These are phyloP conservation scores for Jamesozyma gamospora DNA, from an alignment of 805 yeast species.

Conservation along the genomic window DNA sequence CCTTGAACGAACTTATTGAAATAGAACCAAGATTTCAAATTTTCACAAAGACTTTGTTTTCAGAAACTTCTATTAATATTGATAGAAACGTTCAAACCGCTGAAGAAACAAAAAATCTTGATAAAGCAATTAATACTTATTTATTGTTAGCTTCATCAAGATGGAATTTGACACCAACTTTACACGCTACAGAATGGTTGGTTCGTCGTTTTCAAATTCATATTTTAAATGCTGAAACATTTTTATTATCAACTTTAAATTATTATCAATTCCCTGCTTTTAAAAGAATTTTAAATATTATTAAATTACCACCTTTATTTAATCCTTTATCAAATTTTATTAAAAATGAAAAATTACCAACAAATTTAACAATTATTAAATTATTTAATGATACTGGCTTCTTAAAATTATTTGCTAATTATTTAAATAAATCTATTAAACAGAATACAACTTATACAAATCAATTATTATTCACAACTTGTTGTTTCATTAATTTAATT, in stretches of 20 bases:
- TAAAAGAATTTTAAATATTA: conserved; percentile 61
- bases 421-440: conserved; percentile 35
- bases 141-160: conserved; percentile 65
- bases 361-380: conserved; percentile 57
- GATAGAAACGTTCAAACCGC: conserved; percentile 77
- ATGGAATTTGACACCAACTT: conserved; percentile 63
- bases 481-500: conserved; percentile 56
- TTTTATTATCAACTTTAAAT: conserved; percentile 70
- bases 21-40: conserved; percentile 67
- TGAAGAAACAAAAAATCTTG: conserved; percentile 66
- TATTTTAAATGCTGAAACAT: conserved; percentile 62
- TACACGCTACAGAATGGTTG: conserved; percentile 88
- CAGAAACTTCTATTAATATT: conserved; percentile 66
- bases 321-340: conserved; percentile 62
- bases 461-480: conserved; percentile 70
- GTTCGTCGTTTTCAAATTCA: conserved; percentile 85
- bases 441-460: conserved; percentile 52
- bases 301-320: conserved; percentile 72
- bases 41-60: conserved; percentile 66
- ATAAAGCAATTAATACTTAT: conserved; percentile 66
- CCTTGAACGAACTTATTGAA: conserved; percentile 58
- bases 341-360: conserved; percentile 52
- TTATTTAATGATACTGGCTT: conserved; percentile 64
- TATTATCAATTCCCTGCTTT: conserved; percentile 68
- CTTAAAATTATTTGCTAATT: conserved; percentile 54